Evolutionary conservation across 2,329 filamentous ascomycete genomes (phyloP).

Genomic region (Cercospora brassicicola): DNA sequence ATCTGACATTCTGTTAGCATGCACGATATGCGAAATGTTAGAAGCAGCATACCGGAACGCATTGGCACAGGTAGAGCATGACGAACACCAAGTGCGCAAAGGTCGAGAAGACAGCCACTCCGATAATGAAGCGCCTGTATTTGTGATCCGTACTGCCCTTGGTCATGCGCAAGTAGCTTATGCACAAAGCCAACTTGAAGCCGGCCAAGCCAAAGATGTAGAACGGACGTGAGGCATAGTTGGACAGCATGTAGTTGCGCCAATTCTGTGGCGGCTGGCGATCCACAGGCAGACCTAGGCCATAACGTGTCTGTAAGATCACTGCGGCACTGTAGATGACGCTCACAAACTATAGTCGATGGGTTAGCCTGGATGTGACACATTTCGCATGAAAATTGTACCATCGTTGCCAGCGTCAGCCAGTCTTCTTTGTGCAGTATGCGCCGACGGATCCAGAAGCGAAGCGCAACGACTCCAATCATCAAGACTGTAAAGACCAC

Average conservation of each 20-base stretch:
- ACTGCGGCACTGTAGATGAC: slow-evolving; percentile 18
- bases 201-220: slow-evolving; percentile 24
- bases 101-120: slow-evolving; percentile 20
- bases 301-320: slow-evolving; percentile 21
- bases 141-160: slow-evolving; percentile 16
- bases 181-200: slow-evolving; percentile 24
- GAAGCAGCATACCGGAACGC: slow-evolving; percentile 14
- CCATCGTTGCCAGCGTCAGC: slow-evolving; percentile 23
- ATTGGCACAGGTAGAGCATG: slow-evolving; percentile 19
- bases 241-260: slow-evolving; percentile 16
- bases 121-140: slow-evolving; percentile 20
- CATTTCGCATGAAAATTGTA: not conserved
- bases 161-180: slow-evolving; percentile 25
- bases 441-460: slow-evolving; percentile 21
- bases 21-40: too few species aligned
- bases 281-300: slow-evolving; percentile 17
- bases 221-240: slow-evolving; percentile 23
- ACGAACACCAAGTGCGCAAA: slow-evolving; percentile 18
- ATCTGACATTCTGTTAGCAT: slow-evolving; percentile 16
- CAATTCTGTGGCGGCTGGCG: slow-evolving; percentile 14
- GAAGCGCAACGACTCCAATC: slow-evolving; percentile 13
- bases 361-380: not conserved
- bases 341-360: slow-evolving; percentile 16
- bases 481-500: slow-evolving; percentile 18
- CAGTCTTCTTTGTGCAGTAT: slow-evolving; percentile 22